Conservation (phyloP, 768 basidiomycete genomes). For the Lentinula sp. region DNA sequence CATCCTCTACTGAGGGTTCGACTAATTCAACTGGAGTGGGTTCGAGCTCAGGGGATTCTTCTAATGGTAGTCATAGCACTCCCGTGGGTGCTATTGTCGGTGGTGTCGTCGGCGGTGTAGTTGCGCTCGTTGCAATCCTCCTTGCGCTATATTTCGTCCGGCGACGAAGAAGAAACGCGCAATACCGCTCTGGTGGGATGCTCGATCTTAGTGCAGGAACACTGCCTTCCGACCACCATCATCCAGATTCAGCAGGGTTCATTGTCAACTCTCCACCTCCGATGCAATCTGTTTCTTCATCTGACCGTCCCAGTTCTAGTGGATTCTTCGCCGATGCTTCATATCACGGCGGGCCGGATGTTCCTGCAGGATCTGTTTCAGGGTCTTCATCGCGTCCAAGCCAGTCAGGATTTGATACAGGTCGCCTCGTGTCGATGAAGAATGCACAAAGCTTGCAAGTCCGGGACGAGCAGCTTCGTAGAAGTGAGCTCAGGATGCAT, state of each 20-base stretch:
- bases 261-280: neutral
- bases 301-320: neutral
- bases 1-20: neutral
- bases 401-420: neutral
- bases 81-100: conserved; percentile 1
- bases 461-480: neutral
- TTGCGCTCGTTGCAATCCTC: neutral
- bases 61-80: neutral
- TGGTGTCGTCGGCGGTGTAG: neutral
- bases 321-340: neutral
- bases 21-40: neutral
- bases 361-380: neutral
- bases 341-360: neutral
- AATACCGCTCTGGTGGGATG: neutral
- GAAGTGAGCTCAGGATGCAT: neutral
- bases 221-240: neutral
- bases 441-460: neutral
- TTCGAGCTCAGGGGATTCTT: neutral
- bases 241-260: neutral
- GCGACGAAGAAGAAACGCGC: neutral
- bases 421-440: neutral
- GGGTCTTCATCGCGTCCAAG: neutral
- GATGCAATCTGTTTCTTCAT: neutral
- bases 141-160: neutral
- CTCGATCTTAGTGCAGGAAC: neutral